A percentile compares a stretch with the other conserved stretches of the same genome.
Evolutionary conservation across 2,329 filamentous ascomycete genomes (phyloP).

Genomic region (Proliferodiscus dingleyae): DNA sequence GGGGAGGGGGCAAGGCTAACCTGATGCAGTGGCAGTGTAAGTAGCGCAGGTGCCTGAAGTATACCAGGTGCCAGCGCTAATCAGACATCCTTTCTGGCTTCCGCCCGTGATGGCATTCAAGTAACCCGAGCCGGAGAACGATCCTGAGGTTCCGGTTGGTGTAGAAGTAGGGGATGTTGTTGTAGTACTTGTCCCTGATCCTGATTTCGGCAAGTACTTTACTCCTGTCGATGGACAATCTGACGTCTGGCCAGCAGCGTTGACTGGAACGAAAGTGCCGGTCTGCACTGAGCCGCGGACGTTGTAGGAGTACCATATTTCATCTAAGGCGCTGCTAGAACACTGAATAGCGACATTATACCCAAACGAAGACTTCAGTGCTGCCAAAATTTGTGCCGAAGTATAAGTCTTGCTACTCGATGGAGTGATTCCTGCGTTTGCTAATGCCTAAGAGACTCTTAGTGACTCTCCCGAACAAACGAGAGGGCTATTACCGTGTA

Average conservation of each 20-base stretch:
- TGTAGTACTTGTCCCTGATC: constrained; percentile 29
- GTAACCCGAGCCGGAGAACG: constrained; percentile 50
- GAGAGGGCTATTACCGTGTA: constrained; percentile 44
- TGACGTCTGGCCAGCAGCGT: constrained; percentile 34
- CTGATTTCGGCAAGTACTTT: constrained; percentile 46
- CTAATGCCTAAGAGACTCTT: constrained; percentile 42
- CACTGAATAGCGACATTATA: constrained; percentile 43
- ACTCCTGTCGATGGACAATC: constrained; percentile 59
- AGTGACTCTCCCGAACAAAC: constrained; percentile 11
- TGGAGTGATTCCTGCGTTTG: constrained; percentile 55
- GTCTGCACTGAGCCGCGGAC: constrained; percentile 47
- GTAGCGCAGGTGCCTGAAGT: constrained; percentile 62
- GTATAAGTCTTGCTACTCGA: constrained; percentile 38
- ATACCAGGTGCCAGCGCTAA: constrained; percentile 64
- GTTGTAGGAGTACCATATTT: constrained; percentile 51
- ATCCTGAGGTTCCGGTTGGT: constrained; percentile 31
- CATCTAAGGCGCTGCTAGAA: constrained; percentile 40
- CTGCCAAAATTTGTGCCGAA: constrained; percentile 37
- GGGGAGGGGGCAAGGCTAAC: constrained; percentile 34
- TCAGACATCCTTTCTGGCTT: constrained; percentile 58
- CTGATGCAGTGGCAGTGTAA: constrained; percentile 49
- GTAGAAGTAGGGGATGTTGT: constrained; percentile 17
- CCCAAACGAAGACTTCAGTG: constrained; percentile 42
- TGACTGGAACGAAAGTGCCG: constrained; percentile 41
- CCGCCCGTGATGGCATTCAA: constrained; percentile 50